A percentile compares a stretch with the other conserved stretches of the same genome.
These are phyloP conservation scores for Amyloporia xantha DNA, from an alignment of 768 basidiomycete species.

Conservation along the genomic window DNA sequence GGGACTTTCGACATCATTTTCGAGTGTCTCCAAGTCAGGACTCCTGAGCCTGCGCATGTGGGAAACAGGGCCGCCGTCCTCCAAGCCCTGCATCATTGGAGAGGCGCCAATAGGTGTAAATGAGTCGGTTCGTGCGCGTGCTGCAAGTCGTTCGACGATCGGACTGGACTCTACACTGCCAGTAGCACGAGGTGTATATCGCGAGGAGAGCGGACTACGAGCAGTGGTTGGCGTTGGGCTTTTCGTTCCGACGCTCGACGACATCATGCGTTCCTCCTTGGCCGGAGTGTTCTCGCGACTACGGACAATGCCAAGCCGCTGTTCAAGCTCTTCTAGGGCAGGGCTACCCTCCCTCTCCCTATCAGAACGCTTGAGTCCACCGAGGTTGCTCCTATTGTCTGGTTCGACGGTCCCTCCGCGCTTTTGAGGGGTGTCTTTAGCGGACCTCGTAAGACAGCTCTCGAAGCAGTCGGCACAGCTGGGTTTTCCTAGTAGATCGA, in stretches of 20 bases:
- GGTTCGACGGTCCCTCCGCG: slow-evolving; percentile 24
- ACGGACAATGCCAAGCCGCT: slow-evolving; percentile 24
- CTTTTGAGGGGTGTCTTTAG: slow-evolving; percentile 34
- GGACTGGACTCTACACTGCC: slow-evolving; percentile 16
- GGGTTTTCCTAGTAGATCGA: slow-evolving; percentile 76
- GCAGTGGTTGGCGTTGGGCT: slow-evolving; percentile 7
- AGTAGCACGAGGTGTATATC: slow-evolving; percentile 6
- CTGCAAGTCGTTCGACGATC: slow-evolving; percentile 12
- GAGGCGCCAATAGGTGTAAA: slow-evolving; percentile 10
- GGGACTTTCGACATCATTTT: not conserved
- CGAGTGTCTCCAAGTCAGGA: slow-evolving; percentile 4
- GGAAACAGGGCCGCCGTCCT: slow-evolving; percentile 10
- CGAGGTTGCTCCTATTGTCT: slow-evolving; percentile 34
- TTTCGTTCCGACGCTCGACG: not conserved
- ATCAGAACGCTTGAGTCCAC: slow-evolving; percentile 35
- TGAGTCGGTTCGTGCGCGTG: slow-evolving; percentile 13
- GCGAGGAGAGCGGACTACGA: slow-evolving; percentile 8
- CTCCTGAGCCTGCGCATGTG: slow-evolving; percentile 9
- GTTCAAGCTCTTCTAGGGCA: slow-evolving; percentile 28
- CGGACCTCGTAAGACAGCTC: slow-evolving; percentile 54
- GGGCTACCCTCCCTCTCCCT: slow-evolving; percentile 26
- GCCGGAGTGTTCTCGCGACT: slow-evolving; percentile 19
- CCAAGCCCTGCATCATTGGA: slow-evolving; percentile 1
- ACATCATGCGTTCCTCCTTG: slow-evolving; percentile 5
- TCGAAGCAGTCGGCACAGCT: slow-evolving; percentile 81